Evolutionary conservation across 768 basidiomycete species (phyloP).

Genomic region (Leucocoprinus leucothites): DNA sequence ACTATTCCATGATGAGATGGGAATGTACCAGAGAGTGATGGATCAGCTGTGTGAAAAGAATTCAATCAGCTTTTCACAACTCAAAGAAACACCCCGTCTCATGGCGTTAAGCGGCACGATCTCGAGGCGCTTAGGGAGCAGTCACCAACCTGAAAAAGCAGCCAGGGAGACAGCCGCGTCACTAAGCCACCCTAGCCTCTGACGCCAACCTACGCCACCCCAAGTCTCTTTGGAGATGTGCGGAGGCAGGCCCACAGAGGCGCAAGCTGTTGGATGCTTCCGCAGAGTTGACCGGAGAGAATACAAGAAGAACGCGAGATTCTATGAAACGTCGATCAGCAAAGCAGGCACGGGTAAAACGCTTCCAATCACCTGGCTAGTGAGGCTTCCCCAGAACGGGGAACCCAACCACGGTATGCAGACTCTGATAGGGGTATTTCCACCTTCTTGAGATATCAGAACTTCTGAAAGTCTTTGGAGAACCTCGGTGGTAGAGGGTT

Average conservation of each 20-base stretch:
- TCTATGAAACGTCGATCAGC: slow-evolving; percentile 35
- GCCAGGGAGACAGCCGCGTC: slow-evolving; percentile 73
- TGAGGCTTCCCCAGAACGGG: slow-evolving; percentile 65
- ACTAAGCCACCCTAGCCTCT: slow-evolving; percentile 75
- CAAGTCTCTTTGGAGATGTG: slow-evolving; percentile 55
- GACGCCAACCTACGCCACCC: slow-evolving; percentile 68
- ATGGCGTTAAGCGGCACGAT: background rate
- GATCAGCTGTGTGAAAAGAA: slow-evolving; percentile 52
- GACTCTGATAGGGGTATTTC: slow-evolving; percentile 45
- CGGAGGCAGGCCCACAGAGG: slow-evolving; percentile 64
- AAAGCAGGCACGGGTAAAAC: background rate
- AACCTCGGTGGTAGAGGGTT: slow-evolving; percentile 14
- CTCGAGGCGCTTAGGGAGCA: background rate
- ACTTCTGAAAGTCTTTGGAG: slow-evolving; percentile 26
- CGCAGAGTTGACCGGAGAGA: slow-evolving; percentile 60
- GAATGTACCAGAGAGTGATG: slow-evolving; percentile 70
- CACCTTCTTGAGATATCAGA: slow-evolving; percentile 23
- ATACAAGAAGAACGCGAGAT: slow-evolving; percentile 71
- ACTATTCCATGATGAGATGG: slow-evolving; percentile 87
- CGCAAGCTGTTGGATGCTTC: slow-evolving; percentile 56
- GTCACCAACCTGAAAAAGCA: slow-evolving; percentile 68
- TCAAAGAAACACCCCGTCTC: background rate
- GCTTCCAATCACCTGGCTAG: slow-evolving; percentile 43
- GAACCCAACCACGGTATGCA: slow-evolving; percentile 64
- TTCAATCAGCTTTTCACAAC: background rate